These are phyloP conservation scores for Colletotrichum godetiae DNA, from an alignment of 2,329 filamentous ascomycete genomes.

Conservation along the genomic window DNA sequence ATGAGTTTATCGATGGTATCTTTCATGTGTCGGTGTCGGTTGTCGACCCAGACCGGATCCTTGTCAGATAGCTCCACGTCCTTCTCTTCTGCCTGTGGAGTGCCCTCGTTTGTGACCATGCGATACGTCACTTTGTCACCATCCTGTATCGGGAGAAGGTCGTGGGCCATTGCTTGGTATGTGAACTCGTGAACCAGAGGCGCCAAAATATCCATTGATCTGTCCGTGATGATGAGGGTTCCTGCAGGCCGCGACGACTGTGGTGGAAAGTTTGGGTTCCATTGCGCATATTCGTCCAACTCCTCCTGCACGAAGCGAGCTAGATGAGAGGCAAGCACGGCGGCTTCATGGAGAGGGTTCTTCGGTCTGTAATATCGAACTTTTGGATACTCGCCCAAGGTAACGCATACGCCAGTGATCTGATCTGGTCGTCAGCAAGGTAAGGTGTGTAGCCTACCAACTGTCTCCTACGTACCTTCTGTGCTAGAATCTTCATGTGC, in stretches of 20 bases:
- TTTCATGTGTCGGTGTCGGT: constrained; percentile 96
- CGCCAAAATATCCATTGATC: constrained; percentile 91
- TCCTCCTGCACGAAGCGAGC: constrained; percentile 93
- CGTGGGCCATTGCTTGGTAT: constrained; percentile 98
- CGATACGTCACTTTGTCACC: constrained; percentile 89
- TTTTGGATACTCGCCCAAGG: constrained; percentile 92
- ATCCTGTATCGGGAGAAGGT: constrained; percentile 88
- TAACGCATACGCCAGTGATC: constrained; percentile 89
- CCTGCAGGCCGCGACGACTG: constrained; percentile 82
- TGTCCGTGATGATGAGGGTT: constrained; percentile 86
- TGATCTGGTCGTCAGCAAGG: constrained; percentile 48
- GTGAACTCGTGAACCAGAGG: constrained; percentile 96
- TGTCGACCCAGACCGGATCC: constrained; percentile 95
- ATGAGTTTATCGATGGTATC: constrained; percentile 95
- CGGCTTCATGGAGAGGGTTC: constrained; percentile 84
- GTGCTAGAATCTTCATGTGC: constrained; percentile 86
- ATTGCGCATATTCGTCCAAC: constrained; percentile 88
- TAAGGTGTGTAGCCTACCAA: background rate
- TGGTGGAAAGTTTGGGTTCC: constrained; percentile 86
- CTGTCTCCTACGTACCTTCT: constrained; percentile 73
- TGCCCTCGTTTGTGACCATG: constrained; percentile 81
- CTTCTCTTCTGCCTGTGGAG: constrained; percentile 78
- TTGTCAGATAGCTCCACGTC: constrained; percentile 92
- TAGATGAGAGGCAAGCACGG: constrained; percentile 86
- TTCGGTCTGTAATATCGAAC: constrained; percentile 89